Percentiles rank a stretch among this genome's conserved stretches.
Evolutionary conservation across 2,329 filamentous ascomycete species (phyloP).

Genomic region (Paracoccidioides lutzii): DNA sequence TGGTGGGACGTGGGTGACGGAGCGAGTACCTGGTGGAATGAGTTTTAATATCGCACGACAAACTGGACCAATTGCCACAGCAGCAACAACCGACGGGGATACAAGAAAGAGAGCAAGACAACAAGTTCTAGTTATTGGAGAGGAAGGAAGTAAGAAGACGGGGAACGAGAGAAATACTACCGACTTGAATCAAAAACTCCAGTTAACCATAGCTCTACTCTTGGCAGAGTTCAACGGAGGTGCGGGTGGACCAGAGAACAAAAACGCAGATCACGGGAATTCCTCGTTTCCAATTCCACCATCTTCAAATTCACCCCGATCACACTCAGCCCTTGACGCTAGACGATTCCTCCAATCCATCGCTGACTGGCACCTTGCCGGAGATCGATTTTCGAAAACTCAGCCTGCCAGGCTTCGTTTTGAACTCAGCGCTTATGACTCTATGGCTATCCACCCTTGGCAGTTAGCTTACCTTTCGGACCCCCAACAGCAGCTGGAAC

Average conservation of each 20-base stretch:
- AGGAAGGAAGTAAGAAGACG: not conserved
- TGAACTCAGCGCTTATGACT: not conserved
- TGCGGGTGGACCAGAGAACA: not conserved
- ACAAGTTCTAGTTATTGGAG: not conserved
- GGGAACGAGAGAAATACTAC: not conserved
- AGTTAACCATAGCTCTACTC: not conserved
- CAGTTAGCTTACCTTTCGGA: not conserved
- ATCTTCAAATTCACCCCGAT: not conserved
- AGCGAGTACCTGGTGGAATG: constrained; percentile 3
- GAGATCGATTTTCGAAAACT: not conserved
- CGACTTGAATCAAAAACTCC: not conserved
- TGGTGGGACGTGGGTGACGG: constrained; percentile 4
- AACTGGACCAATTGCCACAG: not conserved
- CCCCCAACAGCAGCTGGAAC: not conserved
- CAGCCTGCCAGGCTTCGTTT: not conserved
- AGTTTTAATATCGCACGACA: constrained; percentile 7
- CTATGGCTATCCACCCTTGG: not conserved
- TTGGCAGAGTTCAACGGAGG: not conserved
- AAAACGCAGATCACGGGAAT: not conserved
- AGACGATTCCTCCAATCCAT: not conserved
- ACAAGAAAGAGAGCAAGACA: not conserved
- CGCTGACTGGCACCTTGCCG: not conserved
- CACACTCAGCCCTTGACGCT: not conserved
- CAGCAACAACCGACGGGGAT: not conserved
- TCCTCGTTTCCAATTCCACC: too few species aligned